Conservation (phyloP, 495 filamentous ascomycete species). For the Trichoderma virens region DNA sequence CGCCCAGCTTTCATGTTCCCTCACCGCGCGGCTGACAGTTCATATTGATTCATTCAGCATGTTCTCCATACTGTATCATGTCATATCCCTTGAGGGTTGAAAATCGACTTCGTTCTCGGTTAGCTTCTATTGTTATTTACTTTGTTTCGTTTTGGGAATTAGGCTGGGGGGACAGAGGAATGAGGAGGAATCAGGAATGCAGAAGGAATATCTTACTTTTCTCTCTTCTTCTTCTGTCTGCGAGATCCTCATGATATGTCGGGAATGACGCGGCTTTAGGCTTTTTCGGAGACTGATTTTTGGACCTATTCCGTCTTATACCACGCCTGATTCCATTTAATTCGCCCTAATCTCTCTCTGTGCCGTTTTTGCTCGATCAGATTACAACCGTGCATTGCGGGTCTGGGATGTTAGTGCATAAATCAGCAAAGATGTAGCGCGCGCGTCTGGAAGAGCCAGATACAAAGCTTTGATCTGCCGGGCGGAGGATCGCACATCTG, state of each 20-base stretch:
- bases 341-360: no score
- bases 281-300: not conserved
- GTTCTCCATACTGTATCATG: no score
- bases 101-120: no score
- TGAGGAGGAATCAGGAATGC: not conserved
- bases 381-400: no score
- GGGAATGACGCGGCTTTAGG: not conserved
- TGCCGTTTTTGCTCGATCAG: not conserved
- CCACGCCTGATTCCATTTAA: no score
- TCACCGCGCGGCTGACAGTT: not conserved
- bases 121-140: no score
- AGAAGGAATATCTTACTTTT: not conserved
- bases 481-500: not conserved
- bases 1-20: not conserved
- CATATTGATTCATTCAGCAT: not conserved
- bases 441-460: not conserved
- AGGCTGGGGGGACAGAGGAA: no score
- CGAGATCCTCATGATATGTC: not conserved
- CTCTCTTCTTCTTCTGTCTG: not conserved
- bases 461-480: not conserved
- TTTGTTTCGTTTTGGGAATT: no score
- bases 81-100: no score
- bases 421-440: slow-evolving; percentile 2
- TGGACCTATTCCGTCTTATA: not conserved
- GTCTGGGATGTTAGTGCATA: not conserved